A percentile compares a stretch with the other conserved stretches of the same genome.
Conservation (phyloP, 2,329 filamentous ascomycete species). For the Chrysoporthe deuterocubensis region DNA sequence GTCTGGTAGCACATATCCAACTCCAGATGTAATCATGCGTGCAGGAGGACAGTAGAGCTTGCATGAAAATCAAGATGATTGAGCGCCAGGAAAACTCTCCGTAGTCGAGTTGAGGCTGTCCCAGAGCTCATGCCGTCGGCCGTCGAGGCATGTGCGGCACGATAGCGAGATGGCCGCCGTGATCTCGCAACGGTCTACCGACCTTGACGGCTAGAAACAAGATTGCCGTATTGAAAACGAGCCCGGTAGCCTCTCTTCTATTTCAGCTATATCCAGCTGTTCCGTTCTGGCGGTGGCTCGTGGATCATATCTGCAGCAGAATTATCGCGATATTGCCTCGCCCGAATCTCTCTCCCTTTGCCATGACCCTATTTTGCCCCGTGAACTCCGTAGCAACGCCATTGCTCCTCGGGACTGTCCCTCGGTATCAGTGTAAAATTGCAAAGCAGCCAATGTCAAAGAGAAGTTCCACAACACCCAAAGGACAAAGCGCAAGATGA, state of each 20-base stretch:
- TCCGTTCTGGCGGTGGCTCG: no score
- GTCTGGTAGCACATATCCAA: background rate
- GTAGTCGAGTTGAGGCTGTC: no score
- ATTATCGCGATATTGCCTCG: background rate
- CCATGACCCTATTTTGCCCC: constrained; percentile 11
- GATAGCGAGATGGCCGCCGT: no score
- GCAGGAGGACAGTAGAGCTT: background rate
- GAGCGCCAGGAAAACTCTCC: no score
- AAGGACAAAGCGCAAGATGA: background rate
- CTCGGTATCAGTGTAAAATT: constrained; percentile 20
- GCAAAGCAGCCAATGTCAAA: constrained; percentile 6
- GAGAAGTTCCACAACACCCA: background rate
- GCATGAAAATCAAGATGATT: background rate
- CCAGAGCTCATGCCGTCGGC: no score
- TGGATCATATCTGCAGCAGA: background rate
- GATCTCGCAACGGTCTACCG: no score
- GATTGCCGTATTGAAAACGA: background rate
- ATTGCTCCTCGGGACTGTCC: constrained; percentile 11
- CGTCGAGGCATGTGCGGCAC: no score
- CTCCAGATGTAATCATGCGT: background rate
- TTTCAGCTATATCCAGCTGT: background rate
- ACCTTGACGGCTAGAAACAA: no score
- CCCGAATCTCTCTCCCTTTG: constrained; percentile 5
- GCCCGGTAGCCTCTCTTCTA: background rate
- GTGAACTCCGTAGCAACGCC: constrained; percentile 28